Conservation (phyloP, 2,329 filamentous ascomycete genomes). For the Aureobasidium sp. region DNA sequence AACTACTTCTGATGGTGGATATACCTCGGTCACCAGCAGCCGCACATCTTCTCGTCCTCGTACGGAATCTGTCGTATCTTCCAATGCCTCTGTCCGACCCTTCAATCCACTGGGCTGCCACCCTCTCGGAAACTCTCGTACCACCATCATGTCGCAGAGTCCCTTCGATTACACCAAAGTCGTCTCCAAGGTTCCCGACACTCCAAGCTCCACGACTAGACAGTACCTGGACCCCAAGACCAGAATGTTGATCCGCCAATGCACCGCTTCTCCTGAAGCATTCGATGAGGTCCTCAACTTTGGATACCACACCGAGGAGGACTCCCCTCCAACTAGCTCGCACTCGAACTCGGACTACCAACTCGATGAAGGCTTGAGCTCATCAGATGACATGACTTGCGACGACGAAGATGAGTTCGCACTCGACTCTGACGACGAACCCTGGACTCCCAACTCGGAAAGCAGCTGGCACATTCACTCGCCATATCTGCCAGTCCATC, state of each 20-base stretch:
- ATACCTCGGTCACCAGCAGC: not conserved
- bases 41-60: not conserved
- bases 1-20: not conserved
- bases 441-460: not conserved
- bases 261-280: conserved; percentile 82
- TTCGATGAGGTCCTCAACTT: conserved; percentile 95
- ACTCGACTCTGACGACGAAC: not conserved
- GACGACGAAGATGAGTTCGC: conserved; percentile 11
- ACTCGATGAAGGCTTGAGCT: conserved; percentile 3
- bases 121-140: not conserved
- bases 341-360: not conserved
- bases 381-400: conserved; percentile 10
- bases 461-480: not conserved
- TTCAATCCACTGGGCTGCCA: conserved; percentile 4
- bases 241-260: conserved; percentile 75
- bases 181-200: not conserved
- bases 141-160: not conserved
- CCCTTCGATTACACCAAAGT: not conserved
- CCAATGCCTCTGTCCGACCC: not conserved
- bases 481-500: not conserved
- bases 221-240: conserved; percentile 90
- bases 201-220: conserved; percentile 27
- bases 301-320: conserved; percentile 59
- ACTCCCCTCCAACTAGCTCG: not conserved
- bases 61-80: not conserved